These are phyloP conservation scores for Jamesozyma gamospora DNA, from an alignment of 805 yeast genomes.

Conservation along the genomic window DNA sequence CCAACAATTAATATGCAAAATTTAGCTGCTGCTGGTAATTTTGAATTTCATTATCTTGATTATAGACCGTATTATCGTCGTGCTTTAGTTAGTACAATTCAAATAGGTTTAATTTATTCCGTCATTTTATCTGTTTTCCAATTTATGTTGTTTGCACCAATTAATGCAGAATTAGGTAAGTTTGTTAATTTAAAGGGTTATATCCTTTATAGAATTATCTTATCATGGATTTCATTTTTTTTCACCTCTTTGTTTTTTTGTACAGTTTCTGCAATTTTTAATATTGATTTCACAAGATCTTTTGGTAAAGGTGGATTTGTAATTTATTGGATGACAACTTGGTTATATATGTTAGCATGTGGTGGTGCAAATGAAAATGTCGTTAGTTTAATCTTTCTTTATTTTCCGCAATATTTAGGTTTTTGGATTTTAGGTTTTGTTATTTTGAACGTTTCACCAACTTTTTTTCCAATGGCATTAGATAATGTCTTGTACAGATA, in stretches of 20 bases:
- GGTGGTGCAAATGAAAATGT: constrained; percentile 66
- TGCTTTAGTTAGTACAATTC: constrained; percentile 53
- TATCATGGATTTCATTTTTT: constrained; percentile 42
- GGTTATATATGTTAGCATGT: constrained; percentile 60
- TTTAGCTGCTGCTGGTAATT: constrained; percentile 22
- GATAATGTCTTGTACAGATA: constrained; percentile 45
- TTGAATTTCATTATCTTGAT: constrained; percentile 32
- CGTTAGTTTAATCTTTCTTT: constrained; percentile 40
- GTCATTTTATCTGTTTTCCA: constrained; percentile 65
- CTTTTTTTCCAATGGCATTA: constrained; percentile 55
- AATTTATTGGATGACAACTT: constrained; percentile 61
- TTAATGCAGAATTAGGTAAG: constrained; percentile 42
- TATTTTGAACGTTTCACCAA: constrained; percentile 54
- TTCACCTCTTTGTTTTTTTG: constrained; percentile 49
- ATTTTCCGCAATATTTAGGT: constrained; percentile 54
- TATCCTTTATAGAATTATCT: constrained; percentile 40
- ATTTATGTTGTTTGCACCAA: constrained; percentile 44
- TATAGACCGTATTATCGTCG: constrained; percentile 39
- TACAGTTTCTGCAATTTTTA: constrained; percentile 56
- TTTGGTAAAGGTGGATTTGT: constrained; percentile 65
- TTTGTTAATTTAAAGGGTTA: constrained; percentile 36
- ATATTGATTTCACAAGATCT: constrained; percentile 44
- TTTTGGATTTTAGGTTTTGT: constrained; percentile 67
- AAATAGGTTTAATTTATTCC: constrained; percentile 65
- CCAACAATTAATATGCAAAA: constrained; percentile 3